A percentile compares a stretch with the other conserved stretches of the same genome.
phyloP scores from a whole-genome alignment of 2,329 filamentous ascomycete genomes.

The Venturiaceae sp. region DNA sequence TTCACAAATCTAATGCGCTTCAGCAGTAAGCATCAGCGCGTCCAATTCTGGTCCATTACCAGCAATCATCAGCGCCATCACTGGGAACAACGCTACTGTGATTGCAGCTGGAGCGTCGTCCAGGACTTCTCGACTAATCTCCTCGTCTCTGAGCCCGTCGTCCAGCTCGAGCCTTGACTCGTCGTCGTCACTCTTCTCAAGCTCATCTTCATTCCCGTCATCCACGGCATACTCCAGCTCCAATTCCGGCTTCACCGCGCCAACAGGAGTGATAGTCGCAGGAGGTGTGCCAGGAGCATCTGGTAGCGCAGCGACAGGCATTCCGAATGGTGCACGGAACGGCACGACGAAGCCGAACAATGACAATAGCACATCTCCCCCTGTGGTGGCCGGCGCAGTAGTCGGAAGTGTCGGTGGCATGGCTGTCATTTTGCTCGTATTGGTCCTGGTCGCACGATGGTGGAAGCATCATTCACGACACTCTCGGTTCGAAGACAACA shows the following conservation, averaged over 20 bases:
- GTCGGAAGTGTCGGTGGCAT: constrained; percentile 7
- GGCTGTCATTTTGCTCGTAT: constrained; percentile 3
- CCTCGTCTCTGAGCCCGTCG: background rate
- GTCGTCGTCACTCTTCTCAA: background rate
- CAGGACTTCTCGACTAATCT: background rate
- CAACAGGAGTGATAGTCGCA: background rate
- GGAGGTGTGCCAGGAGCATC: background rate
- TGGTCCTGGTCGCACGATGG: constrained; percentile 5
- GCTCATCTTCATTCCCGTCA: background rate
- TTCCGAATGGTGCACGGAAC: background rate
- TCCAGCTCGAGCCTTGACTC: background rate
- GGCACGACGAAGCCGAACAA: background rate
- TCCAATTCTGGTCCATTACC: background rate
- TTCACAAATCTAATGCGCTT: background rate
- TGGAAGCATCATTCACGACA: constrained; percentile 1
- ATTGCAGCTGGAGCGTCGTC: background rate
- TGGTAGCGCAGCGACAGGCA: background rate
- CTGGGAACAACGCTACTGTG: background rate
- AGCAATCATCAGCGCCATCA: background rate
- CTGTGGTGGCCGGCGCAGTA: constrained; percentile 7
- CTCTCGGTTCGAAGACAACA: background rate
- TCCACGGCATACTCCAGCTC: background rate
- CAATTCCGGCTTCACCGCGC: background rate
- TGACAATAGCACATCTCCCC: constrained; percentile 2
- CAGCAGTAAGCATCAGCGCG: background rate